phyloP scores from a whole-genome alignment of 2,329 filamentous ascomycete species.

The Colletotrichum euphorbiae region DNA sequence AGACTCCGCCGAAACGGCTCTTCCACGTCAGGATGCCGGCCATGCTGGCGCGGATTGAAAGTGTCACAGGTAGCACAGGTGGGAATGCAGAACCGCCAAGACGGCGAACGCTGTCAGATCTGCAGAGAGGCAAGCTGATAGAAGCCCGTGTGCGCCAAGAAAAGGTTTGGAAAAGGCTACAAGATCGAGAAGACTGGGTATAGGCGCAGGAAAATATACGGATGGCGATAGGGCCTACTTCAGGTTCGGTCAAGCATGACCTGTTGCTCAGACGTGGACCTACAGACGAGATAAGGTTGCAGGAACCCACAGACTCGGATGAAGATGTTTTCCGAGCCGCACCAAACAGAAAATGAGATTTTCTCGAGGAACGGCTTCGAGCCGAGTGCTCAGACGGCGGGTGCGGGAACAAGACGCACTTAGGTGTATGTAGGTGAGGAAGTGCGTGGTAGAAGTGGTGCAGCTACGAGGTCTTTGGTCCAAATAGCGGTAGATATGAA shows the following conservation, averaged over 20 bases:
- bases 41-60: slow-evolving; percentile 1
- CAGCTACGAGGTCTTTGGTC: neutral
- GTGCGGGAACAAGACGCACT: neutral
- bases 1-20: slow-evolving; percentile 37
- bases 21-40: slow-evolving; percentile 27
- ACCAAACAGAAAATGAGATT: neutral
- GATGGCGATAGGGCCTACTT: neutral
- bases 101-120: neutral
- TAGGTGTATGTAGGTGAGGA: no score
- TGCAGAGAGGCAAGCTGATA: neutral
- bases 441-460: neutral
- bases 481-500: slow-evolving; percentile 8
- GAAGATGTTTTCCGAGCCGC: neutral
- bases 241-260: slow-evolving; percentile 9
- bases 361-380: no score
- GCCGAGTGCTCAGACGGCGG: no score
- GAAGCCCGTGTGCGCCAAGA: neutral
- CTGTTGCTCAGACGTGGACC: slow-evolving; percentile 14
- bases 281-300: slow-evolving; percentile 25
- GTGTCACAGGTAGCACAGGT: neutral
- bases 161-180: neutral
- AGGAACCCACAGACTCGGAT: slow-evolving; percentile 16
- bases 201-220: neutral
- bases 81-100: neutral
- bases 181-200: neutral